Base-by-base conservation (phyloP, 257 asterid genomes). In the Knoxia roxburghii region DNA sequence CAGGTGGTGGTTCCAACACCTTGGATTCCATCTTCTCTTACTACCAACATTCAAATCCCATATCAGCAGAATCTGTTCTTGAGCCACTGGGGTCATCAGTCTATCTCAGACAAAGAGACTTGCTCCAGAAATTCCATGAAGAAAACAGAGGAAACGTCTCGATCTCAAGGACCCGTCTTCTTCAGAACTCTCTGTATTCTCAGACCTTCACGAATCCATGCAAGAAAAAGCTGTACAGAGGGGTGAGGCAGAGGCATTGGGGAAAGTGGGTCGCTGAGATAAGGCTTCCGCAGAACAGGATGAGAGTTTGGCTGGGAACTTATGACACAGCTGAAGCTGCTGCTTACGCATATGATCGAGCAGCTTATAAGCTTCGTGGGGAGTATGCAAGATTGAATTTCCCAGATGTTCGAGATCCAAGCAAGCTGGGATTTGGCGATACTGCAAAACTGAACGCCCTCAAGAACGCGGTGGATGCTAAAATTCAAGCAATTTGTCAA, bases 161-260 rank as follows among this genome's bases (percentile, higher is more conserved):
- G 20, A 23, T 69, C n/a, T 52, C 78, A 45, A 62, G 59, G 40
- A 45, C 24, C 37, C 15, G 67, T 18, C 20, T 71, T 4, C 32
- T 69, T 40, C 76, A n/a, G 0, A 67, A 62, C 21, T 75, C 74
- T 63, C 61, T 68, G 21, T 74, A 61, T 40, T 29, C 65, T 20
- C 83, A 43, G n/a, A 83, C 77, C 15, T 78, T 75, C 33, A 69
- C 70, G 62, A 72, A 76, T 72, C 79, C 88, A n/a, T 67, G 67
- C 72, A 90, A 85, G 93, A 87, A 86, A 24, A 94, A 94, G 74
- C 80, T 94, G 0, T 94, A 94, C 77, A 75, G 99, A 39, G 99
- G 99, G 0, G 97, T 94, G n/a, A 74, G 99, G 72, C 97, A 94
- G 81, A 79, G 99, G 83, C 97, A 94, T 67, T 94, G 99, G 99